A percentile compares a stretch with the other conserved stretches of the same genome.
Conservation (phyloP, 371 early-diverging fungal species). For the Batkoa obscura region DNA sequence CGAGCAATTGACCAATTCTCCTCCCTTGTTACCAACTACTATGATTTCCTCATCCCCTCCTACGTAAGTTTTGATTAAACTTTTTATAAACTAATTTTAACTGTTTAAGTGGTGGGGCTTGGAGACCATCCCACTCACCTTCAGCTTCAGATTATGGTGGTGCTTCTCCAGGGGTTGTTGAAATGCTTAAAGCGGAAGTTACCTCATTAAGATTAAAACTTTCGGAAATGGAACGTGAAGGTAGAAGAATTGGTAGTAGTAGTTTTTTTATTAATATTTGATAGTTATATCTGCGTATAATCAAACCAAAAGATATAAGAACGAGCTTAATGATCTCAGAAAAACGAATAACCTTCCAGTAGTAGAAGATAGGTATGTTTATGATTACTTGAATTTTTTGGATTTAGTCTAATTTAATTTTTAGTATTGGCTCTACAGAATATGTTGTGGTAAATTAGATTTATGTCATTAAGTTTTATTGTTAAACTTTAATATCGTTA, state of each 20-base stretch:
- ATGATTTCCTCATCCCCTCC: conserved; percentile 14
- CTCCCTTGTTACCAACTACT: conserved; percentile 12
- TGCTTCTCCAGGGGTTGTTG: conserved; percentile 28
- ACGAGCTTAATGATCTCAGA: conserved; percentile 2
- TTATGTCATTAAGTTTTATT: background rate
- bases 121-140: conserved; percentile 27
- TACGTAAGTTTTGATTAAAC: conserved; percentile 15
- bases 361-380: conserved; percentile 2
- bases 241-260: conserved; percentile 16
- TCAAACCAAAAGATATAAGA: background rate
- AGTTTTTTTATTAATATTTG: background rate
- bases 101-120: conserved; percentile 21
- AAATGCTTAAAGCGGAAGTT: conserved; percentile 47
- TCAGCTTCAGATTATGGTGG: conserved; percentile 18
- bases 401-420: background rate
- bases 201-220: conserved; percentile 31
- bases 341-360: background rate
- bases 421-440: background rate
- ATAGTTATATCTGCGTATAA: conserved; percentile 3
- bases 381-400: too few species aligned
- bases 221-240: conserved; percentile 52
- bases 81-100: background rate
- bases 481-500: background rate
- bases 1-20: conserved; percentile 14
- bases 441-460: background rate